Percentiles rank a stretch among this genome's conserved stretches.
Evolutionary conservation across 768 basidiomycete species (phyloP).

Genomic region (Lentinula aciculospora): DNA sequence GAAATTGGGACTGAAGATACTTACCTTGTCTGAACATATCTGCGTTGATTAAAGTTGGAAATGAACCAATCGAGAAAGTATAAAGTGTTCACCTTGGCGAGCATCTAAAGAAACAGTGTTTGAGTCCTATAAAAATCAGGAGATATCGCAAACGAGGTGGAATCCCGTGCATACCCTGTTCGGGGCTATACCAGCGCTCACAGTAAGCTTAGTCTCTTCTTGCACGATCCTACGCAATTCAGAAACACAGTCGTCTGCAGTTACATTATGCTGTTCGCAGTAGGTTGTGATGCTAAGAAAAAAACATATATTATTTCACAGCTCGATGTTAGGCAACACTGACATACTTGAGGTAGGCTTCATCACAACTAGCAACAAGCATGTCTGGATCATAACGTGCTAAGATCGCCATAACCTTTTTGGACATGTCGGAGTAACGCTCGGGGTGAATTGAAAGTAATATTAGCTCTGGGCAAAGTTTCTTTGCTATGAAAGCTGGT

Average conservation of each 20-base stretch:
- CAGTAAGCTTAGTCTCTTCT: slow-evolving; percentile 79
- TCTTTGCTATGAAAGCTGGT: slow-evolving; percentile 85
- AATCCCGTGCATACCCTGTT: slow-evolving; percentile 66
- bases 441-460: slow-evolving; percentile 34
- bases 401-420: slow-evolving; percentile 64
- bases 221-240: slow-evolving; percentile 72
- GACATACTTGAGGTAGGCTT: slow-evolving; percentile 84
- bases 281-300: slow-evolving; percentile 71
- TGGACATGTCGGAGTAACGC: slow-evolving; percentile 67
- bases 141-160: slow-evolving; percentile 6
- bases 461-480: slow-evolving; percentile 86
- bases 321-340: neutral
- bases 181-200: slow-evolving; percentile 92
- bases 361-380: slow-evolving; percentile 77
- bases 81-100: slow-evolving; percentile 67
- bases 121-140: slow-evolving; percentile 8
- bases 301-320: neutral
- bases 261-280: slow-evolving; percentile 60
- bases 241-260: slow-evolving; percentile 68
- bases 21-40: slow-evolving; percentile 91
- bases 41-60: slow-evolving; percentile 20
- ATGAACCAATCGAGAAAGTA: neutral
- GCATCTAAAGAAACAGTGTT: slow-evolving; percentile 49
- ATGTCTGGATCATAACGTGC: slow-evolving; percentile 73
- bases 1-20: slow-evolving; percentile 5